A percentile compares a stretch with the other conserved stretches of the same genome.
Conservation (phyloP, 192 early-diverging fungal species). For the Podochytrium sp. region DNA sequence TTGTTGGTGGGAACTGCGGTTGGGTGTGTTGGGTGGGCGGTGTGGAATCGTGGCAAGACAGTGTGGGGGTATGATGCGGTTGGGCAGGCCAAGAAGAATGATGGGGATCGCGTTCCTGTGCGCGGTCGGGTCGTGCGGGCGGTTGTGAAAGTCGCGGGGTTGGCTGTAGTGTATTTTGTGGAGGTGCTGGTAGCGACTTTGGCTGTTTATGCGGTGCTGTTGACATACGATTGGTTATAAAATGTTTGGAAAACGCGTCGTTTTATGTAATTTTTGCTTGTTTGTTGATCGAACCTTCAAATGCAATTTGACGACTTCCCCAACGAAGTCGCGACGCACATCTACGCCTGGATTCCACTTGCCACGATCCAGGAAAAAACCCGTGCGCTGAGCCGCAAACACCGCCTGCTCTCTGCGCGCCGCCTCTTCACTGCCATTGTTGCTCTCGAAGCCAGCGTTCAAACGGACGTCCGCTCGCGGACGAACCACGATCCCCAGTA, state of each 20-base stretch:
- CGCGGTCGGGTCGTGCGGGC: not conserved
- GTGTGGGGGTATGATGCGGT: not conserved
- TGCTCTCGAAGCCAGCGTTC: too few species aligned
- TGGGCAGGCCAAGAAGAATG: not conserved
- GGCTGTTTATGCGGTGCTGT: slow-evolving; percentile 17
- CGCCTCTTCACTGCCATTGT: too few species aligned
- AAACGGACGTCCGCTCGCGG: too few species aligned
- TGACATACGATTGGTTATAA: slow-evolving; percentile 31
- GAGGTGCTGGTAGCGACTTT: slow-evolving; percentile 11
- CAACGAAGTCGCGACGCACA: too few species aligned
- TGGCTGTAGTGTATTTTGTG: not conserved
- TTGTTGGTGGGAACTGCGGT: slow-evolving; percentile 29
- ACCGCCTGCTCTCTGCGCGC: too few species aligned
- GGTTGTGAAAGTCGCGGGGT: not conserved
- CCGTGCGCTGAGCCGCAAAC: too few species aligned
- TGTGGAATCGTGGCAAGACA: not conserved
- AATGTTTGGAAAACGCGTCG: too few species aligned
- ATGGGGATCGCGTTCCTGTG: not conserved
- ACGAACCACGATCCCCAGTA: too few species aligned
- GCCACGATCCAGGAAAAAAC: too few species aligned
- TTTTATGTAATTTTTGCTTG: too few species aligned
- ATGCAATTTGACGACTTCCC: too few species aligned
- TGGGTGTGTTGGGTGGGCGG: slow-evolving; percentile 13
- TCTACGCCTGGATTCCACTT: too few species aligned
- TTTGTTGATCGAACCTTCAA: not conserved